phyloP scores from a whole-genome alignment of 805 yeast species.

The Zygoascus ofunaensis region DNA sequence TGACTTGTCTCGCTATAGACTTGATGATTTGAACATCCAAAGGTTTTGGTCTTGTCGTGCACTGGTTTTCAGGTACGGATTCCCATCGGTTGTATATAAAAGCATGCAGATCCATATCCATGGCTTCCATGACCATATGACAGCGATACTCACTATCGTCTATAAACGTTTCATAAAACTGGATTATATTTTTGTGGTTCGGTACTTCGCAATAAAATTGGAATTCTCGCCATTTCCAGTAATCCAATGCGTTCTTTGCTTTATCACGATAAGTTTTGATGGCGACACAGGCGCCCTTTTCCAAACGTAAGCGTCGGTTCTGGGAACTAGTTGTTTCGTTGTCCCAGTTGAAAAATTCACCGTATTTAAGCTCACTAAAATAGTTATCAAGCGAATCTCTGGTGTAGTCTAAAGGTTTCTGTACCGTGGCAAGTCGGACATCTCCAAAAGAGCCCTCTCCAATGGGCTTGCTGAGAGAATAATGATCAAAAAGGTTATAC shows the following conservation, averaged over 20 bases:
- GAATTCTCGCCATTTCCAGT: slow-evolving; percentile 35
- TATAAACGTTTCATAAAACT: slow-evolving; percentile 68
- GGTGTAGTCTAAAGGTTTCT: neutral
- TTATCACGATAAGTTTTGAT: slow-evolving; percentile 66
- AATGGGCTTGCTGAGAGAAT: slow-evolving; percentile 4
- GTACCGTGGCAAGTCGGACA: slow-evolving; percentile 11
- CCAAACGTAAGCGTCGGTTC: neutral
- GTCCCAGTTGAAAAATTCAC: neutral
- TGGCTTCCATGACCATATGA: slow-evolving; percentile 80
- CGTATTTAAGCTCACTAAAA: neutral
- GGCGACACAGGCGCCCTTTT: slow-evolving; percentile 43
- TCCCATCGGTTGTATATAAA: slow-evolving; percentile 50
- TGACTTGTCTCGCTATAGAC: slow-evolving; percentile 50
- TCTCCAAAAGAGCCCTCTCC: slow-evolving; percentile 25
- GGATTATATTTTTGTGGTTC: slow-evolving; percentile 63
- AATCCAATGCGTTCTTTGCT: slow-evolving; percentile 44
- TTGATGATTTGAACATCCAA: slow-evolving; percentile 48
- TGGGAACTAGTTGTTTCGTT: neutral
- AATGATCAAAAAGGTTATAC: neutral
- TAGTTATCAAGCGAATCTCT: slow-evolving; percentile 1
- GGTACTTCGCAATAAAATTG: slow-evolving; percentile 41
- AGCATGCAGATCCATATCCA: slow-evolving; percentile 76
- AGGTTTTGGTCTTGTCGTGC: slow-evolving; percentile 33
- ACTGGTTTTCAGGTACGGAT: neutral
- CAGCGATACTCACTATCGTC: slow-evolving; percentile 52